phyloP scores from a whole-genome alignment of 768 basidiomycete species.

The Psilocybe cubensis region DNA sequence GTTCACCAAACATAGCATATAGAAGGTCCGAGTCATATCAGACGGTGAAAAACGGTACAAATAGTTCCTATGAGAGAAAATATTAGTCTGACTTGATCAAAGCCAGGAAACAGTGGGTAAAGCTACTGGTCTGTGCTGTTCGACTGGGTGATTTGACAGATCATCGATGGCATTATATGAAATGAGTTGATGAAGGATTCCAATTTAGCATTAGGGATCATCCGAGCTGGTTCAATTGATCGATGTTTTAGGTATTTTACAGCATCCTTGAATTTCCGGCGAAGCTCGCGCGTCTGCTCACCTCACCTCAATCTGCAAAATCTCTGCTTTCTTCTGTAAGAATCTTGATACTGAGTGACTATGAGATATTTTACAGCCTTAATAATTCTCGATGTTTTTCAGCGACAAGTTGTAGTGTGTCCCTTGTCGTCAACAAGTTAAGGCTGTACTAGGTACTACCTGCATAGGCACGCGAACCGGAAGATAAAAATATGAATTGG shows the following conservation, averaged over 20 bases:
- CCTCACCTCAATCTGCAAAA: background rate
- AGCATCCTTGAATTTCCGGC: too few species aligned
- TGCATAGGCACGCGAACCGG: conserved; percentile 11
- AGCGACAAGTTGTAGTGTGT: background rate
- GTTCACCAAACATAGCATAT: too few species aligned
- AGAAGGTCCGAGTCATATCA: background rate
- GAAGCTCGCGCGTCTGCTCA: too few species aligned
- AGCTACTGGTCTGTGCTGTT: background rate
- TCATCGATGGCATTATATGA: conserved; percentile 3
- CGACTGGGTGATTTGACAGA: background rate
- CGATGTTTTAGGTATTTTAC: too few species aligned
- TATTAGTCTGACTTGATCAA: background rate
- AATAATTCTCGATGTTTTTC: background rate
- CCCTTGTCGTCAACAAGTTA: conserved; percentile 5
- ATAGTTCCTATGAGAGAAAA: background rate
- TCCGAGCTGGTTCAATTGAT: conserved; percentile 3
- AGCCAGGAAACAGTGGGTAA: background rate
- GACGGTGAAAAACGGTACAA: background rate
- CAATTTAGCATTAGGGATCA: background rate
- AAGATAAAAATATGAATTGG: background rate
- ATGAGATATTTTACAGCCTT: background rate
- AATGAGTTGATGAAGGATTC: conserved; percentile 7
- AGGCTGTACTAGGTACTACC: conserved; percentile 13
- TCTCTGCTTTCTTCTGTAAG: background rate
- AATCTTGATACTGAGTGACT: background rate